Base-by-base conservation (phyloP, 2,329 filamentous ascomycete species). In the Cylindrodendrum hubeiense region DNA sequence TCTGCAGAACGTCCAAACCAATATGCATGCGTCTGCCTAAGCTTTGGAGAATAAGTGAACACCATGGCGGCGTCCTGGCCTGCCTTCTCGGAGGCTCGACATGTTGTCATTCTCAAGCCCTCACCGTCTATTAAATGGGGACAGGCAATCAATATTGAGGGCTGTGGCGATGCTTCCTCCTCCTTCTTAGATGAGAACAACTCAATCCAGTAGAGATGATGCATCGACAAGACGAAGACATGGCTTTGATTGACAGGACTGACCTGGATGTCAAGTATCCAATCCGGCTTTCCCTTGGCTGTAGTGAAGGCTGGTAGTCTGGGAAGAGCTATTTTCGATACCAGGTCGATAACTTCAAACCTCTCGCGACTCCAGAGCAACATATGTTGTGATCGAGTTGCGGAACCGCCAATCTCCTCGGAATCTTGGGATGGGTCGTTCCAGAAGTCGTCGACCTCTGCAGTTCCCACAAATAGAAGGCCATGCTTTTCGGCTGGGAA, bases 171-270 rank as follows among this genome's bases (percentile, higher is more conserved):
- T 7, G 39, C 50, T 5, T 66, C 65, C 6, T 68, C 64, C 30
- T 47, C 46, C 22, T 21, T 63, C 6, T 57, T 60, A 10, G 66
- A 58, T 51, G 61, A 63, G 53, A 70, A 75, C 15, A 86, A 71
- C 51, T 84, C 79, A n/a, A 88, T 68, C 79, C 86, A 82, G 34
- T 85, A 79, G 0, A 91, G 60, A 28, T 79, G 80, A 0, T 80
- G 80, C 13, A 83, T 84, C 1, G 89, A 93, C 47, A 93, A 78
- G 10, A 92, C 78, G 61, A 90, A 87, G 2, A 89, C 71, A n/a
- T 87, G 83, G 26, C 81, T 79, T 5, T 80, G 78, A 57, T 84
- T 79, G 3, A 76, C 72, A 1, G 84, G 83, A 62, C 86, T 86
- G 9, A 77, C 71, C 67, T 83, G 82, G 2, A 90, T 73, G 71